Conservation (phyloP, 306 rosid genomes). For the Medicago arabica region DNA sequence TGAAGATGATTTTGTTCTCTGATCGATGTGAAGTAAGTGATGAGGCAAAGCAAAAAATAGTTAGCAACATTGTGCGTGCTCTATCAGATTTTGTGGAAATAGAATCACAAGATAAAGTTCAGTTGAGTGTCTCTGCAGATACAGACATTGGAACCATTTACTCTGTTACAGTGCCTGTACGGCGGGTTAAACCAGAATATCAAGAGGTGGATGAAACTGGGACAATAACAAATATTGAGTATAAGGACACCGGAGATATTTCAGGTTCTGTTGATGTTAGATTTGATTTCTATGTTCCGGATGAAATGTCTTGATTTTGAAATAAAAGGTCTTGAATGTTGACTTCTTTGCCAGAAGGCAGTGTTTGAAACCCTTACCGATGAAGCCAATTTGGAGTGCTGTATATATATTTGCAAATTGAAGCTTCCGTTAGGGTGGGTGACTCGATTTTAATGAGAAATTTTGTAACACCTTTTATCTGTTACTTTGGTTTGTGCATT, state of each 20-base stretch:
- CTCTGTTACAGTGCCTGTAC: constrained; percentile 92
- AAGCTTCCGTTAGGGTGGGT: constrained; percentile 37
- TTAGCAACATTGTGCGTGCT: constrained; percentile 74
- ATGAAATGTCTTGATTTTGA: constrained; percentile 47
- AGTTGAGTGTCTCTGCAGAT: constrained; percentile 87
- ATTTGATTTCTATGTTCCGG: constrained; percentile 59
- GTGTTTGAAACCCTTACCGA: constrained; percentile 39
- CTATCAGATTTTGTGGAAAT: constrained; percentile 96
- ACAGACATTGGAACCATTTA: constrained; percentile 90
- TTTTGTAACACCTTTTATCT: constrained; percentile 34
- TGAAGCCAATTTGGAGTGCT: constrained; percentile 41
- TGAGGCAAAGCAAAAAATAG: constrained; percentile 88
- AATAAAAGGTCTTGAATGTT: constrained; percentile 30
- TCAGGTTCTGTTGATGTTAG: constrained; percentile 76
- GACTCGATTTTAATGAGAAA: constrained; percentile 42
- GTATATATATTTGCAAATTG: constrained; percentile 49
- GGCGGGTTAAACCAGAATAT: constrained; percentile 92
- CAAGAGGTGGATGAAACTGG: constrained; percentile 77
- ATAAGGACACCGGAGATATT: constrained; percentile 76
- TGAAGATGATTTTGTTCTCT: constrained; percentile 94
- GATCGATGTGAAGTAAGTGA: constrained; percentile 95
- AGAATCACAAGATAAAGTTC: constrained; percentile 94
- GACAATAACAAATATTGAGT: constrained; percentile 81
- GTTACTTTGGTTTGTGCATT: constrained; percentile 38
- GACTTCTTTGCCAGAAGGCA: constrained; percentile 26